Percentiles rank a stretch among this genome's conserved stretches.
phyloP scores from a whole-genome alignment of 1,284 basidiomycete genomes.

The Polyporus tsugae region DNA sequence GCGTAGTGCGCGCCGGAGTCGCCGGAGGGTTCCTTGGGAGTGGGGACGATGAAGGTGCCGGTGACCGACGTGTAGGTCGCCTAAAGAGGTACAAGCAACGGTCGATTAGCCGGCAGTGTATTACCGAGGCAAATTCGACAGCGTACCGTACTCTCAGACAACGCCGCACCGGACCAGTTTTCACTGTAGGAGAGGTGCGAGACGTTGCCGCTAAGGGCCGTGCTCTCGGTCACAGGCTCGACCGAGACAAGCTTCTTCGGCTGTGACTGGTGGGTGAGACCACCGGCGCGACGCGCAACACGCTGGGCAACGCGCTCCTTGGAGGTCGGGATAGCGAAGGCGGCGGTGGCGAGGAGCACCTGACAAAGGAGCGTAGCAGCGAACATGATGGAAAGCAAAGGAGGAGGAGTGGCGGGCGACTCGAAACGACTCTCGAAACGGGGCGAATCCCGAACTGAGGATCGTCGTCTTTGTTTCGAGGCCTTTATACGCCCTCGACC shows the following conservation, averaged over 20 bases:
- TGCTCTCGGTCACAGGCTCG: not conserved
- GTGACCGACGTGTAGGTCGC: constrained; percentile 40
- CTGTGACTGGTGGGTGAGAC: constrained; percentile 27
- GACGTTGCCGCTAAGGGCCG: constrained; percentile 18
- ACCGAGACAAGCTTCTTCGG: constrained; percentile 18
- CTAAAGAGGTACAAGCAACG: constrained; percentile 20
- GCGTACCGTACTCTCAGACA: constrained; percentile 31
- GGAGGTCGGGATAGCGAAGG: constrained; percentile 31
- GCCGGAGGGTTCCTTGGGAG: constrained; percentile 36
- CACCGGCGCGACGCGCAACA: constrained; percentile 30
- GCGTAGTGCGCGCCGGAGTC: not conserved
- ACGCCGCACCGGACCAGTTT: constrained; percentile 42
- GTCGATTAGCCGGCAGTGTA: not conserved
- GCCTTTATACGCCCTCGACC: not conserved
- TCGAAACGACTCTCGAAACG: constrained; percentile 26
- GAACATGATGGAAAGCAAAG: constrained; percentile 25
- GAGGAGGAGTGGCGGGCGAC: constrained; percentile 25
- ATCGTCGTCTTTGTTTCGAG: not conserved
- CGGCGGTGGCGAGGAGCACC: constrained; percentile 34
- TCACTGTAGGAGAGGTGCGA: constrained; percentile 35
- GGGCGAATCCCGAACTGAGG: constrained; percentile 6
- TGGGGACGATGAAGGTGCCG: constrained; percentile 44
- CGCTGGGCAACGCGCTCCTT: constrained; percentile 19
- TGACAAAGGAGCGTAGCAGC: constrained; percentile 30
- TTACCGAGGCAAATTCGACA: no score